Evolutionary conservation across 1,284 basidiomycete genomes (phyloP).

Genomic region (Calocybe gambosa): DNA sequence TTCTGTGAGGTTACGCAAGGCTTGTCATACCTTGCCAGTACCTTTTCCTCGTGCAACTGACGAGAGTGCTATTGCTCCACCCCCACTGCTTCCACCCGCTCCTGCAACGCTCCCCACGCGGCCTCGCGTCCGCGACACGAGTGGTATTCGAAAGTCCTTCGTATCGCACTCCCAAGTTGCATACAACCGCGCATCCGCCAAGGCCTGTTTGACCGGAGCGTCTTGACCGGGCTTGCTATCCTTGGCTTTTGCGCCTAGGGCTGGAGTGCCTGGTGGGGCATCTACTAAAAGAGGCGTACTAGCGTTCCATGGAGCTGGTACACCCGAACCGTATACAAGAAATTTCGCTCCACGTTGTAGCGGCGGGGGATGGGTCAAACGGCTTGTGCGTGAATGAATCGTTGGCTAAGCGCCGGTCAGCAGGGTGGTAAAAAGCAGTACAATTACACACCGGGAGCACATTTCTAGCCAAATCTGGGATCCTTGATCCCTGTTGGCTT

Average conservation of each 20-base stretch:
- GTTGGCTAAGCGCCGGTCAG: slow-evolving; percentile 31
- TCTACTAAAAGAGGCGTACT: slow-evolving; percentile 28
- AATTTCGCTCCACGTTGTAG: slow-evolving; percentile 50
- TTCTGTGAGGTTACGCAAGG: not conserved
- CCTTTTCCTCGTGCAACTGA: not conserved
- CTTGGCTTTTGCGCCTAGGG: slow-evolving; percentile 31
- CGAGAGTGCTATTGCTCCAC: not conserved
- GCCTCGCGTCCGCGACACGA: slow-evolving; percentile 18
- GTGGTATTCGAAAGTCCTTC: slow-evolving; percentile 55
- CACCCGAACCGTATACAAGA: slow-evolving; percentile 54
- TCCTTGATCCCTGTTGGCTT: slow-evolving; percentile 46
- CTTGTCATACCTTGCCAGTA: not conserved
- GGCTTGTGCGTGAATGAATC: slow-evolving; percentile 55
- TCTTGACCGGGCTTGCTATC: slow-evolving; percentile 28
- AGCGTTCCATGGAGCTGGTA: slow-evolving; percentile 64
- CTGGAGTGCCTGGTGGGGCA: slow-evolving; percentile 22
- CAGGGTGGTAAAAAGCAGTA: not conserved
- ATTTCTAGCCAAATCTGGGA: slow-evolving; percentile 55
- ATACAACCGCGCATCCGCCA: slow-evolving; percentile 64
- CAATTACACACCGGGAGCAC: slow-evolving; percentile 52
- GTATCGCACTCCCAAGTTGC: slow-evolving; percentile 73
- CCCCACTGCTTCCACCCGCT: too few species aligned
- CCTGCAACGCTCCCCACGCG: slow-evolving; percentile 2
- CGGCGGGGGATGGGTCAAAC: slow-evolving; percentile 56
- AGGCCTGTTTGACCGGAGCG: slow-evolving; percentile 28